phyloP scores from a whole-genome alignment of 352 stramenopile species.

The Globisporangium carolinianum region DNA sequence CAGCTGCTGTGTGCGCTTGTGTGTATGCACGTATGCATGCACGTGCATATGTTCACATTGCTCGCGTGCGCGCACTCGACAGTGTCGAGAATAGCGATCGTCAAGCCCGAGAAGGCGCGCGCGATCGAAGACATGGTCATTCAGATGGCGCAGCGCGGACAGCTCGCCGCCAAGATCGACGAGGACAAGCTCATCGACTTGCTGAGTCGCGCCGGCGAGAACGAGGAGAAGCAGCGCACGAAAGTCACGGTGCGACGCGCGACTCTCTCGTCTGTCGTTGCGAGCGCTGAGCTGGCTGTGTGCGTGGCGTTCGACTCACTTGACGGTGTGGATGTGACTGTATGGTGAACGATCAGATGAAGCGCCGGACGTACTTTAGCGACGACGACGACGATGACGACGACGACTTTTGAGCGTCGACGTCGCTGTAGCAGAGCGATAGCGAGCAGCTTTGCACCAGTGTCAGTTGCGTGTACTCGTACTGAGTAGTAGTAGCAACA shows the following conservation, averaged over 20 bases:
- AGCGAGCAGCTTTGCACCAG: too few relatives aligned
- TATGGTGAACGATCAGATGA: conserved; percentile 24
- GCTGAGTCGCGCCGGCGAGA: conserved; percentile 69
- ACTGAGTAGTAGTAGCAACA: too few relatives aligned
- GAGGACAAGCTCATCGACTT: conserved; percentile 82
- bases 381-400: conserved; percentile 84
- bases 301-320: too few relatives aligned
- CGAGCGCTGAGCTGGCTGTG: conserved; percentile 5
- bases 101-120: conserved; percentile 83
- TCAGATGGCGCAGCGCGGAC: conserved; percentile 81
- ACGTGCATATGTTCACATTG: too few relatives aligned
- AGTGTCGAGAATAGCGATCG: conserved; percentile 86
- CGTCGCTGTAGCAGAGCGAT: too few relatives aligned
- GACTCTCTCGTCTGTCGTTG: neutral
- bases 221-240: conserved; percentile 78
- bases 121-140: conserved; percentile 84
- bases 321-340: too few relatives aligned
- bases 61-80: neutral
- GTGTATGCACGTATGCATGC: too few relatives aligned
- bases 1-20: neutral
- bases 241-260: conserved; percentile 77
- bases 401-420: conserved; percentile 36
- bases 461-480: too few relatives aligned
- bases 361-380: conserved; percentile 84
- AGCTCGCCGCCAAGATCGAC: conserved; percentile 75